Evolutionary conservation across 768 basidiomycete species (phyloP).

Genomic region (Boletus huronensis): DNA sequence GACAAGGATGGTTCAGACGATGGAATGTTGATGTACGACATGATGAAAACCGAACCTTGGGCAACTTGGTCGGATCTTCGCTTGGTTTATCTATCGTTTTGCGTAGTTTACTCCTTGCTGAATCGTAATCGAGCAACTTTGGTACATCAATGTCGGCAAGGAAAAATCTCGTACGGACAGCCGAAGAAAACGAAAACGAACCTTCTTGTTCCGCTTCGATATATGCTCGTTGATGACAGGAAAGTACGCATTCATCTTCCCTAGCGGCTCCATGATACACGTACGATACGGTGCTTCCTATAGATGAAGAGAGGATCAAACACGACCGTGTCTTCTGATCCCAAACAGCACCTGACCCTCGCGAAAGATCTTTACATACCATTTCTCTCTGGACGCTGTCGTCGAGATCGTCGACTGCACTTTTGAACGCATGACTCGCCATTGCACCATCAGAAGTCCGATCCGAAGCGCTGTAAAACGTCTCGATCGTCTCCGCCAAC

Average conservation of each 20-base stretch:
- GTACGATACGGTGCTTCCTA: conserved; percentile 94
- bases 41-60: conserved; percentile 48
- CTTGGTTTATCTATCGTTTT: conserved; percentile 90
- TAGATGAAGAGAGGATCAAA: not conserved
- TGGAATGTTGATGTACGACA: not conserved
- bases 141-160: not conserved
- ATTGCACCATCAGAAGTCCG: conserved; percentile 87
- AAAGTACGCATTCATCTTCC: conserved; percentile 96
- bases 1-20: not conserved
- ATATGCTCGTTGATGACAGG: conserved; percentile 93
- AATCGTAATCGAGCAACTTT: conserved; percentile 93
- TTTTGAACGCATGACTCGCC: conserved; percentile 95
- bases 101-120: conserved; percentile 84
- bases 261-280: conserved; percentile 91
- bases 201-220: conserved; percentile 95
- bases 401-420: conserved; percentile 92
- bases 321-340: not conserved
- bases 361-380: conserved; percentile 43
- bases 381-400: conserved; percentile 79
- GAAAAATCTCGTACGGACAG: too few relatives aligned
- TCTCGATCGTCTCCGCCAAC: conserved; percentile 89
- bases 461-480: conserved; percentile 88
- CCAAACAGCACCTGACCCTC: not conserved
- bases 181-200: conserved; percentile 27
- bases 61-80: conserved; percentile 89